These are phyloP conservation scores for Phaeosphaeriaceae sp. DNA, from an alignment of 2,329 filamentous ascomycete species.

Conservation along the genomic window DNA sequence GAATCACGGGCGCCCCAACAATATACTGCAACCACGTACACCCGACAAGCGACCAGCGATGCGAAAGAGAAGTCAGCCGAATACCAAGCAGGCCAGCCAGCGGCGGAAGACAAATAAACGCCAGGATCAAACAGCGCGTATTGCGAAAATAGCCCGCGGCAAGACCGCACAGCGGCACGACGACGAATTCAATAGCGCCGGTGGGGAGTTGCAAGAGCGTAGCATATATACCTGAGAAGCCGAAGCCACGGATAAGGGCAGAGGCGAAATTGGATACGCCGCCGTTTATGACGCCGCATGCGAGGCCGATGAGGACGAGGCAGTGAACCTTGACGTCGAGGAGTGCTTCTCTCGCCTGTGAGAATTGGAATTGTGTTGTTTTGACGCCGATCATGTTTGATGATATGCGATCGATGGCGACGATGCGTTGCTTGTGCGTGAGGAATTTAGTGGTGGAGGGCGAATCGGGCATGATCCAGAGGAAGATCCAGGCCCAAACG, in stretches of 20 bases:
- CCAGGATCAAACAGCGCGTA: slow-evolving; percentile 39
- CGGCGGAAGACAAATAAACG: slow-evolving; percentile 53
- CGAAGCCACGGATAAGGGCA: slow-evolving; percentile 54
- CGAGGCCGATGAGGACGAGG: slow-evolving; percentile 51
- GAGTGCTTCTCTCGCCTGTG: slow-evolving; percentile 50
- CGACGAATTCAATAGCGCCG: slow-evolving; percentile 53
- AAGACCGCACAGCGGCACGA: slow-evolving; percentile 45
- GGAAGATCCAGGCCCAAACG: slow-evolving; percentile 44
- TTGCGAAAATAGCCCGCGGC: slow-evolving; percentile 42
- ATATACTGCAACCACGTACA: slow-evolving; percentile 61
- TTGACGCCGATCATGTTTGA: slow-evolving; percentile 53
- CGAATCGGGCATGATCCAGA: slow-evolving; percentile 48
- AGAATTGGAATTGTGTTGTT: slow-evolving; percentile 44
- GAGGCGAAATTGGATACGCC: slow-evolving; percentile 59
- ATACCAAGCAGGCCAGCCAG: slow-evolving; percentile 60
- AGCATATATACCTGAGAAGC: slow-evolving; percentile 50
- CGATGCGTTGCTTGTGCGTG: slow-evolving; percentile 47
- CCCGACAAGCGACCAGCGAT: slow-evolving; percentile 58
- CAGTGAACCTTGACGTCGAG: slow-evolving; percentile 51
- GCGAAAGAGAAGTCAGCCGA: slow-evolving; percentile 53
- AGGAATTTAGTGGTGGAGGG: slow-evolving; percentile 47
- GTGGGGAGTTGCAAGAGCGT: slow-evolving; percentile 53
- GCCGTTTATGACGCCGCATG: slow-evolving; percentile 58
- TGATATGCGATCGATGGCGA: slow-evolving; percentile 50
- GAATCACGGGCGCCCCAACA: slow-evolving; percentile 57